Evolutionary conservation across 225 moss, liverwort and hornwort species (phyloP), one percentile per base, ranked within the genome.

Genomic region (Physcomitrellopsis africana): DNA sequence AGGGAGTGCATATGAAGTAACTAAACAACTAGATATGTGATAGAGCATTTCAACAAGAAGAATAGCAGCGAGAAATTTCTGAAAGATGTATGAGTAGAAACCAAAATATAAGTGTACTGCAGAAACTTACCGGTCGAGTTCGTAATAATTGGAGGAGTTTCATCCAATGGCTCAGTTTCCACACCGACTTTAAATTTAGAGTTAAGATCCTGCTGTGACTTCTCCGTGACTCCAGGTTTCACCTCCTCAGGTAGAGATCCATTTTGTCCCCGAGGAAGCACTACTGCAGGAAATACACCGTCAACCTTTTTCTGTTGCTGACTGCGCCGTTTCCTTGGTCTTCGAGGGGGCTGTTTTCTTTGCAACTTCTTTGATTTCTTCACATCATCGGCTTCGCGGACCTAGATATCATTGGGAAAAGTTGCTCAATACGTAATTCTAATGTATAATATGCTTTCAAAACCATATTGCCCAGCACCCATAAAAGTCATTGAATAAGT

Each of bases 331-430:
- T 85, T 87, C 61, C 82, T 82, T 64, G 82, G 77, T 45, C 87
- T 77, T 52, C 72, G 87, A 75, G 87, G 87, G 75, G 84, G 82
- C 49, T 70, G 60, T 72, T 81, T 81, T 69, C 77, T 89, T 72
- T 85, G 86, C 59, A 79, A 53, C 68, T 83, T 85, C 80, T 73
- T 88, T 63, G 81, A 83, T 81, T 76, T 87, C 76, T 82, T 90
- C 53, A 92, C 83, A 69, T 99, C 97, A 76, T 99, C 97, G 81
- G 90, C 97, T 76, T 99, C 97, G 69, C 82, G 79, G 9, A 99
- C 95, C 97, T 99, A 83, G 51, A 20, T 54, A 27, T 41, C 48
- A 76, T 41, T 18, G 68, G 62, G 46, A 77, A 47, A 70, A 60
- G 77, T 1, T 49, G 13, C 42, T 53, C 46, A 53, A 22, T 26